Conservation (phyloP, 129 eudicot species). For the Lactuca saligna region DNA sequence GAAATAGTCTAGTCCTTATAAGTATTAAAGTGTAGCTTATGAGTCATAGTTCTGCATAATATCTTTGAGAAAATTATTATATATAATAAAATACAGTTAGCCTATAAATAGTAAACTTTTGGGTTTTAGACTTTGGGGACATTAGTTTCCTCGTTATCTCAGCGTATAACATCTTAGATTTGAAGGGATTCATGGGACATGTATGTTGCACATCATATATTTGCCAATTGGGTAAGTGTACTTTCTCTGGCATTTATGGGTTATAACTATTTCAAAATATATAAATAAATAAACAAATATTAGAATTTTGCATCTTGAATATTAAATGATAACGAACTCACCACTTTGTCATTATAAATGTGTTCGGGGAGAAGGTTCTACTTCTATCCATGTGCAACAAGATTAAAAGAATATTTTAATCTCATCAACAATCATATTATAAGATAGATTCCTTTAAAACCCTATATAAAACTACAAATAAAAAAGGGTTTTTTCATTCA, state of each 20-base stretch:
- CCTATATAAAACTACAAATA: not conserved
- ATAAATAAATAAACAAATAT: not conserved
- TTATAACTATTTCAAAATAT: constrained; percentile 19
- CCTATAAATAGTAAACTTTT: too few species aligned
- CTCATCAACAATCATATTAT: constrained; percentile 2
- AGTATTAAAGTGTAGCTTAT: too few species aligned
- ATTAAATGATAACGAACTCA: constrained; percentile 27
- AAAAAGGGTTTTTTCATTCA: not conserved
- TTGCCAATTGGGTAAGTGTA: constrained; percentile 35
- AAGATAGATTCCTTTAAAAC: not conserved
- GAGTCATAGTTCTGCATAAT: too few species aligned
- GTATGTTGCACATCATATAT: constrained; percentile 38
- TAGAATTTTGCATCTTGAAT: constrained; percentile 21
- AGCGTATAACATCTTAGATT: constrained; percentile 15
- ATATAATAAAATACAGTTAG: too few species aligned
- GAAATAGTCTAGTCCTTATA: too few species aligned
- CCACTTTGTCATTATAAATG: constrained; percentile 30
- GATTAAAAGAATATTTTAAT: constrained; percentile 20
- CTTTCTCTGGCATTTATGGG: constrained; percentile 36
- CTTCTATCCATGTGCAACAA: constrained; percentile 42
- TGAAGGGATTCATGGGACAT: constrained; percentile 50
- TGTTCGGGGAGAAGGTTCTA: constrained; percentile 33
- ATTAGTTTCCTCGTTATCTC: not conserved
- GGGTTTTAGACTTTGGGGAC: too few species aligned
- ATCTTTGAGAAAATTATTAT: too few species aligned